phyloP scores from a whole-genome alignment of 1,284 basidiomycete genomes.

The Flammula alnicola region DNA sequence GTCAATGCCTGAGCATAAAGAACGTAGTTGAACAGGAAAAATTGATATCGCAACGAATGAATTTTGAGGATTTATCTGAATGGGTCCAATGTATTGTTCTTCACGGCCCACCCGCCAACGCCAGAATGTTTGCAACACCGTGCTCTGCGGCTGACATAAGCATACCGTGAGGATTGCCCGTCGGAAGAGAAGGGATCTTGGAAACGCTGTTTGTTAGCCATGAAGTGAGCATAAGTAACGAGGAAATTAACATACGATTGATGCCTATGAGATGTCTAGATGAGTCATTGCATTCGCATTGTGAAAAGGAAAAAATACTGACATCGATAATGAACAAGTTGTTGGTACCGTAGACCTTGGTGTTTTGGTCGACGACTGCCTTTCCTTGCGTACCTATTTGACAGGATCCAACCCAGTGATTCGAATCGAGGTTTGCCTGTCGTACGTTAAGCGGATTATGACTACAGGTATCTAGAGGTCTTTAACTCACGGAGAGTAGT shows the following conservation, averaged over 20 bases:
- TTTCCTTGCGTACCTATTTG: conserved; percentile 40
- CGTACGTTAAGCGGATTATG: not conserved
- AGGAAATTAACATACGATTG: conserved; percentile 32
- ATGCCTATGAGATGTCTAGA: conserved; percentile 27
- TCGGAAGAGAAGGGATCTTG: conserved; percentile 47
- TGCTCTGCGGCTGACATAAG: conserved; percentile 63
- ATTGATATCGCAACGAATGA: not conserved
- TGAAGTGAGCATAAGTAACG: not conserved
- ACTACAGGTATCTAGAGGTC: not conserved
- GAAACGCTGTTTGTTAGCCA: conserved; percentile 29
- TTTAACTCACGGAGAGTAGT: conserved; percentile 46
- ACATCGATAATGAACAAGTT: conserved; percentile 56
- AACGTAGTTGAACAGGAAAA: not conserved
- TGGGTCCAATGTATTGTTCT: no score
- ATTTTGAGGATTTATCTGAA: no score
- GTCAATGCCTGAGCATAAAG: no score
- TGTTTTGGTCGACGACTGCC: conserved; percentile 60
- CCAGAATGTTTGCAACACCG: conserved; percentile 55
- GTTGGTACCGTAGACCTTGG: conserved; percentile 60
- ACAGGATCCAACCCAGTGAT: conserved; percentile 63
- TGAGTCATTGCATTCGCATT: conserved; percentile 6
- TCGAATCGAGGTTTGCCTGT: conserved; percentile 46
- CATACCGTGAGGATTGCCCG: conserved; percentile 57
- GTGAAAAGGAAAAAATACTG: conserved; percentile 25
- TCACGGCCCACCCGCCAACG: conserved; percentile 54